phyloP scores from a whole-genome alignment of 306 rosid species.

The Astragalus membranaceus region DNA sequence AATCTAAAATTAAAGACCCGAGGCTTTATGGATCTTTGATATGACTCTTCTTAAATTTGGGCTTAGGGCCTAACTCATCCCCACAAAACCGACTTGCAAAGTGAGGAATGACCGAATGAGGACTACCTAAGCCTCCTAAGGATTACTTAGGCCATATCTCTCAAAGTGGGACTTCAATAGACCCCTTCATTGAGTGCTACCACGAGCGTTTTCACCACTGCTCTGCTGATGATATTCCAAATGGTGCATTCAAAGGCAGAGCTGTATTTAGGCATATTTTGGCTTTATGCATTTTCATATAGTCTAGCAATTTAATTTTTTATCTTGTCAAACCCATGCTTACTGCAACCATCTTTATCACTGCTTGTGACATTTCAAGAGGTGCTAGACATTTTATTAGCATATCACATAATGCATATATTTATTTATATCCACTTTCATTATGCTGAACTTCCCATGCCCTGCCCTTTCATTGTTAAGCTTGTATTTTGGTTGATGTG shows the following conservation, averaged over 20 bases:
- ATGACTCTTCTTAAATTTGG: not conserved
- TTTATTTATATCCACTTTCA: no score
- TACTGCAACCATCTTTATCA: slow-evolving; percentile 10
- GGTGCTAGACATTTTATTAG: slow-evolving; percentile 1
- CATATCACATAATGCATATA: slow-evolving; percentile 7
- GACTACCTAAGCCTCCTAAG: no score
- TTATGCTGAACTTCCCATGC: not conserved
- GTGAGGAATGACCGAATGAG: no score
- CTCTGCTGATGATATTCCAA: not conserved
- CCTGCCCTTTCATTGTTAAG: slow-evolving; percentile 4
- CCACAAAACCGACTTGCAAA: no score
- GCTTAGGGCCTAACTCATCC: no score
- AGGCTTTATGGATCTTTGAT: not conserved
- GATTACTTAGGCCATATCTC: no score
- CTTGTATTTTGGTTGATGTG: slow-evolving; percentile 19
- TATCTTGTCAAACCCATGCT: slow-evolving; percentile 19
- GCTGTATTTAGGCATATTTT: not conserved
- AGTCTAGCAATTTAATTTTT: not conserved
- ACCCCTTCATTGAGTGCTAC: not conserved
- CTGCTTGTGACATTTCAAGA: not conserved
- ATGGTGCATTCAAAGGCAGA: not conserved
- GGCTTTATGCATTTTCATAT: not conserved
- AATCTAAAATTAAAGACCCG: not conserved
- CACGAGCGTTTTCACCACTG: slow-evolving; percentile 6
- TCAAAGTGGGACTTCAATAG: no score